Evolutionary conservation across 164 flowering plant species (phyloP), one percentile per base, ranked within the genome.

Genomic region (Vitis rotundifolia): DNA sequence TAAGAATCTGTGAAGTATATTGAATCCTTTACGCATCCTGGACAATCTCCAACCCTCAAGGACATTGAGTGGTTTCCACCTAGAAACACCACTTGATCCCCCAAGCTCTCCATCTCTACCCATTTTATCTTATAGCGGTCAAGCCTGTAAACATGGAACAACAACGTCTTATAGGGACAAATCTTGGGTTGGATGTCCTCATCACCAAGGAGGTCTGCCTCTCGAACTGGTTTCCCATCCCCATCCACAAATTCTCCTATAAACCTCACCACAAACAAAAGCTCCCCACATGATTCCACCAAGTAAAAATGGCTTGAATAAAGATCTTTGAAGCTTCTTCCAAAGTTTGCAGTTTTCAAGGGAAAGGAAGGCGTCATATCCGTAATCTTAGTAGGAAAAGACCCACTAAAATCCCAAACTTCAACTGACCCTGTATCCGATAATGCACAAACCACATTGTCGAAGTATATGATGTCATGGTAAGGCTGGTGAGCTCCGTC

Each of bases 1-100:
- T 62, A 29, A 63, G 71, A 68, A 28, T 71, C 74, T 3, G 71
- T 71, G 58, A 73, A 71, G 59, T 67, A 63, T 0, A 71, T 62
- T 0, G 68, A 54, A 58, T 76, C 59, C 65, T 12, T 63, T 31
- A 37, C 19, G 47, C 47, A 56, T 19, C 48, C 77, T 37, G 2
- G 37, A 44, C 12, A 2, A 5, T 63, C 76, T 9, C 10, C 4
- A 0, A 31, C 29, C n/a, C 49, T 13, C 13, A 71, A 47, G 26
- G 31, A 44, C 54, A 47, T 11, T 0, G 67, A 49, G 22, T 75
- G 31, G 50, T 71, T 70, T 31, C 63, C 59, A 7, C 68, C 78
- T 65, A 70, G 3, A 61, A 75, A 70, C 70, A 75, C 3, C 2
- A 59, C 70, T 3, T 16, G 26, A 49, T 66, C 71, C 5, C 19